Evolutionary conservation across 768 basidiomycete genomes (phyloP).

Genomic region (Naganishia randhawae): DNA sequence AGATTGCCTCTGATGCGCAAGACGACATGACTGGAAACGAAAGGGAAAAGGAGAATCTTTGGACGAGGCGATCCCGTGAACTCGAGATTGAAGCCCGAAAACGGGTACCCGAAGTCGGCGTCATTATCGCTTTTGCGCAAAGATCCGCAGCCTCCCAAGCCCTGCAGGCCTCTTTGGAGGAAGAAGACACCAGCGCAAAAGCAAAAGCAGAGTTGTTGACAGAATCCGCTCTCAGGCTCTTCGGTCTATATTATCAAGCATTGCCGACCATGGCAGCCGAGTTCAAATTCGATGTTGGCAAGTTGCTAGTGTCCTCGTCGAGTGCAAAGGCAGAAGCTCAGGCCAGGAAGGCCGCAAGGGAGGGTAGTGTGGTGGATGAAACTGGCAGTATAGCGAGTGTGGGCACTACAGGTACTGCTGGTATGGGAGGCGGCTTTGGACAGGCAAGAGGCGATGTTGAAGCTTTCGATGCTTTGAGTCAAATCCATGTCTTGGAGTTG

Average conservation of each 20-base stretch:
- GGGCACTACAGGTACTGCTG: constrained; percentile 45
- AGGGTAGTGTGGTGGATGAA: constrained; percentile 45
- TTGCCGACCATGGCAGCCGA: constrained; percentile 72
- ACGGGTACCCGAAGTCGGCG: constrained; percentile 80
- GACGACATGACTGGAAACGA: constrained; percentile 62
- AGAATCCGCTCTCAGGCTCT: constrained; percentile 72
- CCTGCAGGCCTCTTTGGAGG: constrained; percentile 50
- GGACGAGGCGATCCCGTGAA: constrained; percentile 65
- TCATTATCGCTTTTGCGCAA: constrained; percentile 77
- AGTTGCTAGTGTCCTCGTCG: constrained; percentile 59
- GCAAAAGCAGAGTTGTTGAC: constrained; percentile 57
- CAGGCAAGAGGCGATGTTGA: constrained; percentile 48
- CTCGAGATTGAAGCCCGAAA: constrained; percentile 70
- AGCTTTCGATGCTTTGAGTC: constrained; percentile 60
- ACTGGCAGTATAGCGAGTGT: constrained; percentile 41
- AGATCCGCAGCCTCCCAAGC: constrained; percentile 49
- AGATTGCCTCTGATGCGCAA: constrained; percentile 51
- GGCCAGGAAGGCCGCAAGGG: constrained; percentile 46
- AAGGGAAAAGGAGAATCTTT: constrained; percentile 59
- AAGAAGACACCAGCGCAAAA: constrained; percentile 50
- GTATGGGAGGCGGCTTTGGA: constrained; percentile 51
- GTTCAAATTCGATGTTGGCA: constrained; percentile 79
- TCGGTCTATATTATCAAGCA: constrained; percentile 79
- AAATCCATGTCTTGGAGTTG: constrained; percentile 72
- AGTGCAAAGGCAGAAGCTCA: constrained; percentile 46